Evolutionary conservation across 140 eudicot genomes (phyloP), one percentile per base, ranked within the genome.

Genomic region (Cichorium intybus): DNA sequence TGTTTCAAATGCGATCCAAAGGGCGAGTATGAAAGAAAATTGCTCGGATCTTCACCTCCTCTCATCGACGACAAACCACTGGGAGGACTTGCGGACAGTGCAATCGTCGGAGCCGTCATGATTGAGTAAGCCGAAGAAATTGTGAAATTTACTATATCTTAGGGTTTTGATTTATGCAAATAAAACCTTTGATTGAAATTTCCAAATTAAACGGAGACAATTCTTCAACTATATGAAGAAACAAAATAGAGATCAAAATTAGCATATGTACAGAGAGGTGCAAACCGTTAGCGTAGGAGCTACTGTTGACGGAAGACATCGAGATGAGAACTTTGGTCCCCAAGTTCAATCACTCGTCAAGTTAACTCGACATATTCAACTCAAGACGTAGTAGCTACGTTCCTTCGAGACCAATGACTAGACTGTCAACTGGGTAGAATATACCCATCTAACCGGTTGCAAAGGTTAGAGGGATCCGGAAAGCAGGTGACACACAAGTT

Each of bases 31-130:
- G 81, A 66, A 43, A 68, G 79, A 2, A 90, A 87, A 15, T 86
- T 75, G 35, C 82, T 76, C 24, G 85, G 70, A 54, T 81, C 90
- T 20, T 85, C 88, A 21, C 73, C 71, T 26, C 68, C 60, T 39
- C 87, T 33, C 4, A 72, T 34, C 16, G 81, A 28, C 50, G 61
- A 80, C 45, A 62, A 60, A 20, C 56, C 75, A 29, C 68, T 26
- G 3, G 81, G 48, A 45, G 56, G 84, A 56, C 79, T 85, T 54
- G 84, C 77, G 72, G 80, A 83, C 26, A 84, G 79, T 20, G 94
- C 90, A 33, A 88, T 82, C 6, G 94, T 72, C 9, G 96, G 81
- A 63, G 82, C 95, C 74, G 82, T 77, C 96, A 85, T 85, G 52
- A 52, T 17, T 70, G 55, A 84, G 33, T 15, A 82, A 73, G 28